These are phyloP conservation scores for Phytophthora meadii DNA, from an alignment of 352 stramenopile species.

Conservation along the genomic window DNA sequence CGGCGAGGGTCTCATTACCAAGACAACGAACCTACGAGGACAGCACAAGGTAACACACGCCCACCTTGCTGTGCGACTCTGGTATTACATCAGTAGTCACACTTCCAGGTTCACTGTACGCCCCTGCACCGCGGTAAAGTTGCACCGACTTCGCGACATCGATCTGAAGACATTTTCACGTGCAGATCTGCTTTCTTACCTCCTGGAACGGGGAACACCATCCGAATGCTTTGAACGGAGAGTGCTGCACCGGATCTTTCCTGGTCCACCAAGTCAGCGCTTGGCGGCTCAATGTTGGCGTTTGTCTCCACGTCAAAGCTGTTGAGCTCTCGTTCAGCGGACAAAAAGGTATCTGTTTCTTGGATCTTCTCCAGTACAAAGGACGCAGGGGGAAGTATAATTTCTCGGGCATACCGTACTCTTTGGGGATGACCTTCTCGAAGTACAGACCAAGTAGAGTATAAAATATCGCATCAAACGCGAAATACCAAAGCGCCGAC, in stretches of 20 bases:
- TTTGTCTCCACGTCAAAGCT: constrained; percentile 47
- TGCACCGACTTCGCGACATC: no score
- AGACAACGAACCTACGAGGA: no score
- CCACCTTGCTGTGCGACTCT: no score
- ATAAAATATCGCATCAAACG: constrained; percentile 87
- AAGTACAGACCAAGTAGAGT: constrained; percentile 88
- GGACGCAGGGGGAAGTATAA: constrained; percentile 20
- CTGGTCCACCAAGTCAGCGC: constrained; percentile 50
- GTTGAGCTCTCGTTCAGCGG: constrained; percentile 30
- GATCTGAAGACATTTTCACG: constrained; percentile 58
- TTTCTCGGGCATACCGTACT: constrained; percentile 65
- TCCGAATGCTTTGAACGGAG: constrained; percentile 62
- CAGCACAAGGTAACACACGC: no score
- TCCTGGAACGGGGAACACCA: constrained; percentile 80
- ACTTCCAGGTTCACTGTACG: no score
- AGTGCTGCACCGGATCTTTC: constrained; percentile 59
- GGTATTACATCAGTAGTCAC: no score
- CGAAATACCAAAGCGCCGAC: constrained; percentile 64
- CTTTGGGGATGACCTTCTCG: constrained; percentile 82
- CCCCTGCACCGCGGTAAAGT: no score
- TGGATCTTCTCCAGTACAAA: constrained; percentile 75
- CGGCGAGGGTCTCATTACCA: no score
- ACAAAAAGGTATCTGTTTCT: constrained; percentile 62
- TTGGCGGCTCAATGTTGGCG: constrained; percentile 54
- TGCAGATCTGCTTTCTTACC: constrained; percentile 86